Percentiles rank a stretch among this genome's conserved stretches.
Evolutionary conservation across 2,329 filamentous ascomycete genomes (phyloP).

Genomic region (Thielaviopsis euricoi): DNA sequence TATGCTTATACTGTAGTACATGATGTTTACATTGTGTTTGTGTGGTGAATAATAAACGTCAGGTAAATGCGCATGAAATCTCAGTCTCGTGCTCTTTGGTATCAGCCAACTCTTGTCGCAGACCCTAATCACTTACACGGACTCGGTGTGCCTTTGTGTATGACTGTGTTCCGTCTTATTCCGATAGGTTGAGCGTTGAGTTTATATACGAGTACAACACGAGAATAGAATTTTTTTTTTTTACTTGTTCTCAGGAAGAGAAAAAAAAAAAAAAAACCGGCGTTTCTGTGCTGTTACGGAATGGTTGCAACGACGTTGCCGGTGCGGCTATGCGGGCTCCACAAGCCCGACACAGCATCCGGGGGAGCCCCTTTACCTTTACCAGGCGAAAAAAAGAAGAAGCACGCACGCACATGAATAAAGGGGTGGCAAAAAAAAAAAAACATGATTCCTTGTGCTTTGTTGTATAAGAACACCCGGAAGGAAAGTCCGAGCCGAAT

Average conservation of each 20-base stretch:
- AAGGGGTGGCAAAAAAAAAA: background rate
- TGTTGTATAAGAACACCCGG: background rate
- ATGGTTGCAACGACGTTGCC: background rate
- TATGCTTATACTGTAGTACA: too few species aligned
- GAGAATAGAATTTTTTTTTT: background rate
- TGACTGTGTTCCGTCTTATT: background rate
- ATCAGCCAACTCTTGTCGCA: background rate
- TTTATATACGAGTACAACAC: too few species aligned
- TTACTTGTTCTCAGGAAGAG: too few species aligned
- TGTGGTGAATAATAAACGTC: too few species aligned
- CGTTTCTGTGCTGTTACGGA: background rate
- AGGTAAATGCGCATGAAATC: too few species aligned
- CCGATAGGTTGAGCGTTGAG: background rate
- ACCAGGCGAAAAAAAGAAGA: background rate
- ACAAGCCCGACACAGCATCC: background rate
- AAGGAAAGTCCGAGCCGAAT: background rate
- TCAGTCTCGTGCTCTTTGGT: too few species aligned
- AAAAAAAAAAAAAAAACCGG: too few species aligned
- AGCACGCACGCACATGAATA: background rate
- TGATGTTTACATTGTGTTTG: too few species aligned
- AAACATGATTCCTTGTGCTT: too few species aligned
- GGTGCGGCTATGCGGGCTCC: background rate
- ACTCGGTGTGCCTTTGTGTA: background rate
- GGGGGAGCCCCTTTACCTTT: background rate
- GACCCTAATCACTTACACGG: background rate